Conservation (phyloP, 495 filamentous ascomycete species). For the Daldinia vernicosa region DNA sequence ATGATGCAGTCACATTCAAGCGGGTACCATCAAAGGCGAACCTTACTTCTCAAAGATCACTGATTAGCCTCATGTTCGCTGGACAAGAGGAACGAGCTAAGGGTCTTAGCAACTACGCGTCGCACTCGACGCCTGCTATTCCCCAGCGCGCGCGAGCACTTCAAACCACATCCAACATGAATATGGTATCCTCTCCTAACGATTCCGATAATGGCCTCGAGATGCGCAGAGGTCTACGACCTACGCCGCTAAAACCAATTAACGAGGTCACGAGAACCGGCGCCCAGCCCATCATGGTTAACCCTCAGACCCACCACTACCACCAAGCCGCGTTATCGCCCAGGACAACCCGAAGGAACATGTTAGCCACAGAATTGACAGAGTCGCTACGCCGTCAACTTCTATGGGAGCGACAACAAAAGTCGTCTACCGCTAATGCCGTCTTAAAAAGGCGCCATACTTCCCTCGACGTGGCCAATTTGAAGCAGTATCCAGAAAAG, state of each 20-base stretch:
- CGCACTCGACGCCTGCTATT: constrained; percentile 84
- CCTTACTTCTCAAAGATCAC: constrained; percentile 83
- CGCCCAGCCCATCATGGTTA: constrained; percentile 83
- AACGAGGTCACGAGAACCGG: constrained; percentile 74
- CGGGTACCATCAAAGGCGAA: constrained; percentile 90
- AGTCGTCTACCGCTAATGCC: constrained; percentile 86
- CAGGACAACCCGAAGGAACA: constrained; percentile 92
- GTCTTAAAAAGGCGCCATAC: constrained; percentile 93
- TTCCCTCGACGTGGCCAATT: constrained; percentile 84
- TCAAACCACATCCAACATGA: constrained; percentile 77
- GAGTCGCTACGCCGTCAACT: constrained; percentile 60
- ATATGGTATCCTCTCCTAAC: constrained; percentile 74
- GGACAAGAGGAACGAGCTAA: constrained; percentile 73
- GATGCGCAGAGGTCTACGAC: constrained; percentile 64
- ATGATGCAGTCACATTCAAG: constrained; percentile 82
- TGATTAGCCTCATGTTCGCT: constrained; percentile 90
- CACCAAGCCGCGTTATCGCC: constrained; percentile 80
- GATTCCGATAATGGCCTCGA: constrained; percentile 72
- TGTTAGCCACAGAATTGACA: constrained; percentile 90
- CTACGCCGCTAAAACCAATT: constrained; percentile 61
- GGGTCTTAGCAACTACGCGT: constrained; percentile 70
- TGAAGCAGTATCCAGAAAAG: constrained; percentile 76
- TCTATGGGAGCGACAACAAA: constrained; percentile 62
- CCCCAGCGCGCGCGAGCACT: constrained; percentile 74
- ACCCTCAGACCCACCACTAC: constrained; percentile 69